Evolutionary conservation across 768 basidiomycete genomes (phyloP).

Genomic region (Kondoa subrosea): DNA sequence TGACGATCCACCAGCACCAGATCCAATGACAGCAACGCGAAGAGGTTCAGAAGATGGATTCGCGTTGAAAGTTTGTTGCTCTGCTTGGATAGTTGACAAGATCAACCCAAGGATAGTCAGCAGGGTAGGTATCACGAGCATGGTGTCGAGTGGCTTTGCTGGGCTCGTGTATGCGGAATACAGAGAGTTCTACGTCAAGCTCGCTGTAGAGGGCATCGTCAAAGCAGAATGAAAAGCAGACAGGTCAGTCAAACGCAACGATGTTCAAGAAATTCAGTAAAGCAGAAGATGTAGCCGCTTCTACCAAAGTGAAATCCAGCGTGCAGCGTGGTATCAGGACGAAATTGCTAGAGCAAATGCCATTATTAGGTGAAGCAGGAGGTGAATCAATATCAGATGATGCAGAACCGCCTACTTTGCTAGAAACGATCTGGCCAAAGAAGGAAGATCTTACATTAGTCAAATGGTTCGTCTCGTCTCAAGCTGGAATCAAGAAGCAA

Average conservation of each 20-base stretch:
- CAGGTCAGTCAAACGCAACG: background rate
- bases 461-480: slow-evolving; percentile 53
- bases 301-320: slow-evolving; percentile 82
- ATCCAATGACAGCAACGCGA: slow-evolving; percentile 70
- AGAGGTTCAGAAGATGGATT: background rate
- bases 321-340: slow-evolving; percentile 77
- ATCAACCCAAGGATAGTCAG: background rate
- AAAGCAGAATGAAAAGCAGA: background rate
- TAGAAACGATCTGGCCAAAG: slow-evolving; percentile 95
- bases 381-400: slow-evolving; percentile 21
- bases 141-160: background rate
- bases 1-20: slow-evolving; percentile 70
- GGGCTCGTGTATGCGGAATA: background rate
- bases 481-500: background rate
- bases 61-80: background rate
- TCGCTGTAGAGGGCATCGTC: too few relatives aligned
- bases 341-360: slow-evolving; percentile 58
- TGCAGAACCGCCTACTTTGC: slow-evolving; percentile 43
- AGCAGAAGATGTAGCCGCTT: slow-evolving; percentile 62
- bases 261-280: slow-evolving; percentile 35
- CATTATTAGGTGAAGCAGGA: slow-evolving; percentile 30
- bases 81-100: background rate
- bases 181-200: background rate
- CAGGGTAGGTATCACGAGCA: background rate
- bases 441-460: slow-evolving; percentile 83